Percentiles rank a stretch among this genome's conserved stretches.
Evolutionary conservation across 2,329 filamentous ascomycete genomes (phyloP).

Genomic region (Stromatinia cepivora): DNA sequence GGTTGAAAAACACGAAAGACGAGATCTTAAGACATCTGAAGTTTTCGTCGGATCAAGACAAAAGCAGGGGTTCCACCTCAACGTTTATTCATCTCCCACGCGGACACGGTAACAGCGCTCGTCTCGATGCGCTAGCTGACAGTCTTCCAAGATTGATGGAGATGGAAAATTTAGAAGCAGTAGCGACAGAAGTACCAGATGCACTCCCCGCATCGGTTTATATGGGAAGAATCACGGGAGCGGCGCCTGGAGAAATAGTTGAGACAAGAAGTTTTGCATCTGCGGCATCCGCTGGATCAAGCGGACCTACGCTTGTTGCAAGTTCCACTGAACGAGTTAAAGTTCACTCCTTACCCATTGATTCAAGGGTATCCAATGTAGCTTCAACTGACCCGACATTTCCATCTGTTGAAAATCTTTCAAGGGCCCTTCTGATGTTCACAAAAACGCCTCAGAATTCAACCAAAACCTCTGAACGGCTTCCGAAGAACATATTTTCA

Average conservation of each 20-base stretch:
- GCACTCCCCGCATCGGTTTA: background rate
- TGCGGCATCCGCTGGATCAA: background rate
- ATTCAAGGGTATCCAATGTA: background rate
- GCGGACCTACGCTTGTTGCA: background rate
- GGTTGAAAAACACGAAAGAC: background rate
- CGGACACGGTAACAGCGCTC: background rate
- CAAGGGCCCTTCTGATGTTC: background rate
- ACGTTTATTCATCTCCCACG: constrained; percentile 4
- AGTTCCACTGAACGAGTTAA: background rate
- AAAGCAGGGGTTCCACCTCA: background rate
- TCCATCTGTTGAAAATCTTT: constrained; percentile 12
- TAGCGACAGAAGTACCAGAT: background rate
- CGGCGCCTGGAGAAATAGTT: background rate
- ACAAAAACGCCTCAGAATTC: background rate
- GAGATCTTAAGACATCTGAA: background rate
- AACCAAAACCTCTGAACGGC: too few relatives aligned
- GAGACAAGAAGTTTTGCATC: background rate
- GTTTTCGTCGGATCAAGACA: background rate
- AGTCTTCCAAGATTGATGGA: background rate
- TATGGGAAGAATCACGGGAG: background rate
- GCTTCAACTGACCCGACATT: background rate
- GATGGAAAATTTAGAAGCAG: background rate
- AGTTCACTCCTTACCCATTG: background rate
- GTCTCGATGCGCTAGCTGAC: background rate
- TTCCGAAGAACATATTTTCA: background rate